Base-by-base conservation (phyloP, 2,329 filamentous ascomycete species). In the Monilinia fructicola region DNA sequence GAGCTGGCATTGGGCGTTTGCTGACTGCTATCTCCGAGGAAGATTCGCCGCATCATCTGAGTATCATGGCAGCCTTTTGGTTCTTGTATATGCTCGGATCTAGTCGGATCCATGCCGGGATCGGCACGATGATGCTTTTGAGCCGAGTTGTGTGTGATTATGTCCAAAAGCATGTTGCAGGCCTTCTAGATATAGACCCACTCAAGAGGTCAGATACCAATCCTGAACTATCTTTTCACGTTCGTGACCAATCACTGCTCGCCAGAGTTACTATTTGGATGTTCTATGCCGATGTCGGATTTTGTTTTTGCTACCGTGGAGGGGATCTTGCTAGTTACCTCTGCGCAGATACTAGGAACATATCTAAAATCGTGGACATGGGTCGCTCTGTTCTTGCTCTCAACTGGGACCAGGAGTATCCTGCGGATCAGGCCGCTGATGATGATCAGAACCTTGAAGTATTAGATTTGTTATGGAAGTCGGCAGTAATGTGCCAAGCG, bases 221-320 rank as follows among this genome's bases (percentile, higher is more conserved):
- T 31, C 23, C 55, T n/a, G 18, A 26, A n/a, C n/a, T 31, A 31
- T 42, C 55, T 31, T 44, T 44, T 9, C 40, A 42, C 10, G 9
- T 44, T 38, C 26, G 26, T 11, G 62, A 64, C 26, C 40, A 56
- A 56, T 23, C 62, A 6, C 9, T 64, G 26, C 21, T 64, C n/a
- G 62, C 62, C 4, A 23, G 26, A 14, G 53, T 64, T 21, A 64
- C 62, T 3, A 4, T 64, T 38, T 64, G 62, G 53, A 50, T 50
- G 26, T 64, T 64, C 23, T 64, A 64, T 3, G 62, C 62, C 14
- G 53, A 64, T 28, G 53, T 56, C 26, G 62, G 62, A 14, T 56
- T 56, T 40, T 55, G 62, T 16, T 64, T 64, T n/a, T 56, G 62
- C 31, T 64, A 64, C 28, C 62, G 62, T 23, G 53, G 62, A 38